phyloP scores from a whole-genome alignment of 352 stramenopile genomes.

The Pythium monospermum region DNA sequence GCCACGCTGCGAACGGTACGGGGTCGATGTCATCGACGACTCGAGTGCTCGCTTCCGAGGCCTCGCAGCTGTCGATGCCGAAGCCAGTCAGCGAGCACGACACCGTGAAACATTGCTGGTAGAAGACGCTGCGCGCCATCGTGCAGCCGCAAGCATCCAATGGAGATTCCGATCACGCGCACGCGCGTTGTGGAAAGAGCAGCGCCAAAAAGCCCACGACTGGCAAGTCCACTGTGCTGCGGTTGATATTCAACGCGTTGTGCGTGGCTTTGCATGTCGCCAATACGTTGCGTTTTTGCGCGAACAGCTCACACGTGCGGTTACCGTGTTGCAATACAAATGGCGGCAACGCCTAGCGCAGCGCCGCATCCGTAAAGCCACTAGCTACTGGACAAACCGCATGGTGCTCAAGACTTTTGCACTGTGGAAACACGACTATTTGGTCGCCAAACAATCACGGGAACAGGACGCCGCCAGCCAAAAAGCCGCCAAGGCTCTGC shows the following conservation, averaged over 20 bases:
- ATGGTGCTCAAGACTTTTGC: conserved; percentile 45
- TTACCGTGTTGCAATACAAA: conserved; percentile 53
- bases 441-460: conserved; percentile 10
- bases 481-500: conserved; percentile 43
- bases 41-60: conserved; percentile 32
- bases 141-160: conserved; percentile 38
- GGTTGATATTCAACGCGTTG: conserved; percentile 54
- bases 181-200: conserved; percentile 22
- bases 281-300: conserved; percentile 36
- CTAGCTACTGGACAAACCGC: conserved; percentile 59
- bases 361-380: conserved; percentile 41
- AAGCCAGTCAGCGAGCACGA: conserved; percentile 29
- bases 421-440: conserved; percentile 35
- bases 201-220: conserved; percentile 21
- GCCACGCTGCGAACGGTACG: conserved; percentile 31
- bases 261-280: conserved; percentile 37
- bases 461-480: conserved; percentile 24
- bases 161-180: conserved; percentile 30
- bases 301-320: conserved; percentile 25
- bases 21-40: conserved; percentile 50
- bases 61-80: conserved; percentile 32
- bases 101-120: conserved; percentile 27
- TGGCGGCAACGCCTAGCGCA: conserved; percentile 47
- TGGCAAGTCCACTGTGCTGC: conserved; percentile 50
- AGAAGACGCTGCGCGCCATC: conserved; percentile 15